Percentiles rank a stretch among this genome's conserved stretches.
Conservation (phyloP, 1,139 yeast species). For the Lodderomyces parapsilosis region DNA sequence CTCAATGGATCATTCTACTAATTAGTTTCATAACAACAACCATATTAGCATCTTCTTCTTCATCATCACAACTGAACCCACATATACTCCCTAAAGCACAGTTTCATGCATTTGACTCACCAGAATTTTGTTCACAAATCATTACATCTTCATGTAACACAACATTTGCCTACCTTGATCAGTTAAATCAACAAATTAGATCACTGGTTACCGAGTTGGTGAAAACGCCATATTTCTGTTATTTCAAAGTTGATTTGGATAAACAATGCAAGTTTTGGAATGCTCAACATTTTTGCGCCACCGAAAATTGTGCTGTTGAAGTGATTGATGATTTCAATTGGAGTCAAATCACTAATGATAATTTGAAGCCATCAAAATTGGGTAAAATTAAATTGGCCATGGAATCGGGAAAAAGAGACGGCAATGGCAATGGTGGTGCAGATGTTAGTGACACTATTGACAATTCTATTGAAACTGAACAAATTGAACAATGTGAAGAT, state of each 20-base stretch:
- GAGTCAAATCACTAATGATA: constrained; percentile 63
- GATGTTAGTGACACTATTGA: constrained; percentile 13
- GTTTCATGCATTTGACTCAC: constrained; percentile 41
- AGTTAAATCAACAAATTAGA: constrained; percentile 32
- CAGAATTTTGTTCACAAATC: constrained; percentile 48
- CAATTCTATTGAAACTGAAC: constrained; percentile 18
- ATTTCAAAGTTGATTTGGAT: constrained; percentile 82
- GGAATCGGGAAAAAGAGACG: neutral
- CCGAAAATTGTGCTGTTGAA: constrained; percentile 93
- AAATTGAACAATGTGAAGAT: constrained; percentile 30
- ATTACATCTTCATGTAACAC: constrained; percentile 50
- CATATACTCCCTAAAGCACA: constrained; percentile 13
- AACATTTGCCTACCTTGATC: constrained; percentile 46
- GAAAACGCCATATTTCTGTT: constrained; percentile 74
- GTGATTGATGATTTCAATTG: constrained; percentile 55
- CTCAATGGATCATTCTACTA: constrained; percentile 10
- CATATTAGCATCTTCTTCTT: constrained; percentile 6
- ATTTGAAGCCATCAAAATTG: constrained; percentile 70
- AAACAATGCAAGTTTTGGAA: constrained; percentile 89
- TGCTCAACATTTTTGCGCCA: constrained; percentile 83
- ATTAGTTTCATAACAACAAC: constrained; percentile 4
- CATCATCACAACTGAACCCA: constrained; percentile 4
- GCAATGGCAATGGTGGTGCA: neutral
- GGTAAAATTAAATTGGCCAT: constrained; percentile 43
- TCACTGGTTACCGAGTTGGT: constrained; percentile 59